Evolutionary conservation across 2,329 filamentous ascomycete species (phyloP).

Genomic region (Fusarium pseudograminearum): DNA sequence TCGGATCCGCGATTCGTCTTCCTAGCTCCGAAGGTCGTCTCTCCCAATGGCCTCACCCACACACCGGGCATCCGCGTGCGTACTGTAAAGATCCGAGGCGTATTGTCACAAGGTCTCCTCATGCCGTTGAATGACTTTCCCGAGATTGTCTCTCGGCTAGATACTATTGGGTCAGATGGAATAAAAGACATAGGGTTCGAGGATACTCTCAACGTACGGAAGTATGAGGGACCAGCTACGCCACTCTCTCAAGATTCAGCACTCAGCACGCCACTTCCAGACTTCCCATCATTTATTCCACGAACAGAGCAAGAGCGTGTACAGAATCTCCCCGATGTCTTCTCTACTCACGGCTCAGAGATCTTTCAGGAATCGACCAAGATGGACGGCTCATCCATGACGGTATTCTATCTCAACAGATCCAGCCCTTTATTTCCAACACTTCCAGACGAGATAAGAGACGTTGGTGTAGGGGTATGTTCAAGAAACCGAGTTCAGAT

Average conservation of each 20-base stretch:
- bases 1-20: conserved; percentile 36
- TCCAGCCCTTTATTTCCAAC: conserved; percentile 32
- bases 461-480: conserved; percentile 36
- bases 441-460: conserved; percentile 30
- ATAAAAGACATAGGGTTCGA: conserved; percentile 38
- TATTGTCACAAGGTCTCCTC: conserved; percentile 42
- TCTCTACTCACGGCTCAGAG: conserved; percentile 29
- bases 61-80: conserved; percentile 35
- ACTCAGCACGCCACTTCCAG: conserved; percentile 10
- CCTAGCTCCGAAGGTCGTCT: conserved; percentile 19
- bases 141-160: conserved; percentile 16
- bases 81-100: conserved; percentile 33
- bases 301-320: conserved; percentile 44
- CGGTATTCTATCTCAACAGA: conserved; percentile 52
- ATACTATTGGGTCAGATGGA: neutral
- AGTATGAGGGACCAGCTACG: conserved; percentile 30
- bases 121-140: conserved; percentile 38
- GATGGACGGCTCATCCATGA: conserved; percentile 56
- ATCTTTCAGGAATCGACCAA: conserved; percentile 55
- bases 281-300: conserved; percentile 40
- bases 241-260: neutral
- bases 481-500: conserved; percentile 41
- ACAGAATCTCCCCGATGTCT: conserved; percentile 40
- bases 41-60: neutral
- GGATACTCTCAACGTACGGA: conserved; percentile 33